A percentile compares a stretch with the other conserved stretches of the same genome.
These are phyloP conservation scores for Ceratobasidium sp. DNA, from an alignment of 1,284 basidiomycete genomes.

Conservation along the genomic window DNA sequence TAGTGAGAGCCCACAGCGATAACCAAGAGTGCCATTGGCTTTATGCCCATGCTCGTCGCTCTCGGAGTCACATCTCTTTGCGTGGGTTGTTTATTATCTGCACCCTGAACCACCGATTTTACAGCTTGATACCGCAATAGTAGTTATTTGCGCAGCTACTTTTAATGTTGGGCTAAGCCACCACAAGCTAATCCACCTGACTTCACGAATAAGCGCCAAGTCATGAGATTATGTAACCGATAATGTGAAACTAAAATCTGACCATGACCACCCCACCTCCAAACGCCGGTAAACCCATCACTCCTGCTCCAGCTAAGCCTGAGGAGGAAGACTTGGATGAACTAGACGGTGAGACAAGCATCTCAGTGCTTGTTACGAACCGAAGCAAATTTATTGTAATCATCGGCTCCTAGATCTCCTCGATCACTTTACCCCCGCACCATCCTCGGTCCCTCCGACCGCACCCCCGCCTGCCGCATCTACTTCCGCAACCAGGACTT, in stretches of 20 bases:
- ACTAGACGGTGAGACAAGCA: conserved; percentile 64
- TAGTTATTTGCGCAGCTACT: too few relatives aligned
- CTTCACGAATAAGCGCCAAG: background rate
- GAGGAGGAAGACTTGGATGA: conserved; percentile 76
- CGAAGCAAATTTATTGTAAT: conserved; percentile 20
- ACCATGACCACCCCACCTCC: conserved; percentile 30
- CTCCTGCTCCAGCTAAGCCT: conserved; percentile 37
- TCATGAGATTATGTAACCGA: background rate
- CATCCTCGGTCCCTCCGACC: conserved; percentile 47
- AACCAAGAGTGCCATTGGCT: too few relatives aligned
- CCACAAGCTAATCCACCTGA: background rate
- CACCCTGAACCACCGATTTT: too few relatives aligned
- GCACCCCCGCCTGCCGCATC: conserved; percentile 41
- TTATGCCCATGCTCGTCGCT: too few relatives aligned
- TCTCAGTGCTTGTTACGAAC: background rate
- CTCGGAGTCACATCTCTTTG: too few relatives aligned
- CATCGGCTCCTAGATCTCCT: conserved; percentile 58
- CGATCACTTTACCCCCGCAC: conserved; percentile 50
- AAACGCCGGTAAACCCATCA: conserved; percentile 18
- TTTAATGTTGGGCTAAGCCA: too few relatives aligned
- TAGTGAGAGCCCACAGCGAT: too few relatives aligned
- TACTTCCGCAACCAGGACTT: conserved; percentile 44
- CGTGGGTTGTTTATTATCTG: too few relatives aligned
- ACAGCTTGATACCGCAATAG: too few relatives aligned
- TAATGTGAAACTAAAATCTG: background rate